phyloP scores from a whole-genome alignment of 352 stramenopile species.

The Phytopythium mirpurense region DNA sequence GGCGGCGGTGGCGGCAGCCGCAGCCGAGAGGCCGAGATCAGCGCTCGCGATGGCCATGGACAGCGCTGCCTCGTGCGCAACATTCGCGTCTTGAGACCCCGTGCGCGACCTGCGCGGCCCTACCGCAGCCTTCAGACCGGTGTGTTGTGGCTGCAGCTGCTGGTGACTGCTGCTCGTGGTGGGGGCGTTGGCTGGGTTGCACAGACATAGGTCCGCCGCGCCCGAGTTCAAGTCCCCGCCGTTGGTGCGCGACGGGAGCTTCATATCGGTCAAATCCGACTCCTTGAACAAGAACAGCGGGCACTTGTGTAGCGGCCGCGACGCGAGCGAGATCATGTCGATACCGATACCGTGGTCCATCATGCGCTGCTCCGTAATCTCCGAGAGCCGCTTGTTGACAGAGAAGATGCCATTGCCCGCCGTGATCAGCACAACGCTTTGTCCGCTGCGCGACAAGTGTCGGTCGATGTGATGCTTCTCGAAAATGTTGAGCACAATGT shows the following conservation, averaged over 20 bases:
- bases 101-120: conserved; percentile 37
- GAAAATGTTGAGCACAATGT: conserved; percentile 98
- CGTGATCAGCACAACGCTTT: conserved; percentile 95
- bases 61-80: background rate
- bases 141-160: conserved; percentile 9
- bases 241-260: conserved; percentile 33
- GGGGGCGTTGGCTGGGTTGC: conserved; percentile 17
- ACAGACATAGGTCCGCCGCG: conserved; percentile 39
- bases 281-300: conserved; percentile 96
- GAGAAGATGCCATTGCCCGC: conserved; percentile 96
- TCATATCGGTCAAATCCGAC: conserved; percentile 63
- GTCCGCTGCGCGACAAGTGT: conserved; percentile 93
- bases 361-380: conserved; percentile 99
- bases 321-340: conserved; percentile 94
- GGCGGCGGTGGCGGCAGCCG: conserved; percentile 4
- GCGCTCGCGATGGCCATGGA: conserved; percentile 1
- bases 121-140: conserved; percentile 16
- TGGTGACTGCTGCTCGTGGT: conserved; percentile 6
- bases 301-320: conserved; percentile 95
- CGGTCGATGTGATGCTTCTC: conserved; percentile 98
- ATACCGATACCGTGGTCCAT: conserved; percentile 99
- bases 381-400: conserved; percentile 92
- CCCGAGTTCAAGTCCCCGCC: conserved; percentile 4
- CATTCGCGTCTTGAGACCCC: conserved; percentile 30
- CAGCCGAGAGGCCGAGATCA: conserved; percentile 28